Conservation (phyloP, 164 flowering plant species). For the Tinospora cordifolia region DNA sequence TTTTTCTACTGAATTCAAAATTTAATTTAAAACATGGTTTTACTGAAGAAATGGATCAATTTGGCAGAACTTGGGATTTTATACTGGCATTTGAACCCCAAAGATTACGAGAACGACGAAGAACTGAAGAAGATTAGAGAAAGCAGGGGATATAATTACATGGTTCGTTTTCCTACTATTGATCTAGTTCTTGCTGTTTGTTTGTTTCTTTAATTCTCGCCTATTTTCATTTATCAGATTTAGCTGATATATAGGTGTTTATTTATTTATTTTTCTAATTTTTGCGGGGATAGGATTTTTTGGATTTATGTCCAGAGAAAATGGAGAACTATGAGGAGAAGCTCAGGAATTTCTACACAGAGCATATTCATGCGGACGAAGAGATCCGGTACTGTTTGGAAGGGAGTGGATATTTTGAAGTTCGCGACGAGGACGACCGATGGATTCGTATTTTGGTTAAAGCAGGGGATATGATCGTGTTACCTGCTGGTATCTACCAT, state of each 20-base stretch:
- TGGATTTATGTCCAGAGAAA: slow-evolving; percentile 82
- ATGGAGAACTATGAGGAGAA: slow-evolving; percentile 76
- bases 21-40: not conserved
- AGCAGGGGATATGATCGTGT: slow-evolving; percentile 74
- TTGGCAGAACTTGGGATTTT: slow-evolving; percentile 59
- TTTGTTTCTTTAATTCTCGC: too few relatives aligned
- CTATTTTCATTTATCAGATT: too few relatives aligned
- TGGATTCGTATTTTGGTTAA: slow-evolving; percentile 88
- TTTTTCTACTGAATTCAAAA: not conserved
- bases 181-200: too few relatives aligned
- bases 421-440: slow-evolving; percentile 72
- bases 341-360: slow-evolving; percentile 78
- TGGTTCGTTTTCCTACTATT: slow-evolving; percentile 27
- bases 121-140: slow-evolving; percentile 54
- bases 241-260: too few relatives aligned
- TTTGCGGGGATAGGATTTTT: slow-evolving; percentile 47
- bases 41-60: not conserved
- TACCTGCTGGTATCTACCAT: slow-evolving; percentile 95
- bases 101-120: slow-evolving; percentile 51
- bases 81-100: slow-evolving; percentile 62
- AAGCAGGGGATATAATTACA: slow-evolving; percentile 63
- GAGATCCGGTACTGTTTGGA: slow-evolving; percentile 89
- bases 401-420: slow-evolving; percentile 91
- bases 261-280: not conserved
- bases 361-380: slow-evolving; percentile 85